Evolutionary conservation across 768 basidiomycete species (phyloP), one percentile per base, ranked within the genome.

Genomic region (Tulasnella sp.): DNA sequence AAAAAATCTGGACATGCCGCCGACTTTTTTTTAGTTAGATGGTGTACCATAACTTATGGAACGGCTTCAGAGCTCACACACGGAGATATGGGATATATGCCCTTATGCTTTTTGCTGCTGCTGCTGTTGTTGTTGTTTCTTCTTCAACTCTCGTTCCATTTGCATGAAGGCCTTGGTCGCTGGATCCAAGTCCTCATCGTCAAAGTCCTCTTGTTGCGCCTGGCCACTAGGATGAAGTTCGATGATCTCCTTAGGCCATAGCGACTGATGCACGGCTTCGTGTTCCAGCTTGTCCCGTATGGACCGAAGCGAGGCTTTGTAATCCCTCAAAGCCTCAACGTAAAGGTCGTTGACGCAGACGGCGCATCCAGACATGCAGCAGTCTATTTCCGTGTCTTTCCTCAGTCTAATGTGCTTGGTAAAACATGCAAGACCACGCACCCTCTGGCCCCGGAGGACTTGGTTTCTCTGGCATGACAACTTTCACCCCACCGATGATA

Each of bases 281-380:
- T 25, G 40, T n/a, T 38, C 39, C 67, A 76, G 52, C 25, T 36
- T 70, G 69, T 76, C 75, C 3, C 75, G 75, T 37, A 69, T 70
- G 25, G 39, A 29, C 1, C 40, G 67, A 39, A 76, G 75, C n/a
- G 75, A 40, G 8, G 40, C n/a, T 39, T 39, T 36, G 67, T 76
- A 76, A n/a, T 67, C 58, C 40, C 39, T 38, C 45, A 76, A 31
- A 25, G 67, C 69, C 37, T 76, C 75, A n/a, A 76, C 40, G 67
- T 76, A 76, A 19, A 76, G 64, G 67, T 76, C 75, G 67, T 76
- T 69, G 22, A 76, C 75, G 67, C 75, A 76, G 8, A 76, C 67
- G 29, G 75, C 75, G 67, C 75, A 76, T 12, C 75, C 75, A 14
- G 75, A 76, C 75, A 76, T 76, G 75, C 75, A 76, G 42, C 75